A percentile compares a stretch with the other conserved stretches of the same genome.
Evolutionary conservation across 495 filamentous ascomycete species (phyloP).

Genomic region (Trichoderma asperelloides): DNA sequence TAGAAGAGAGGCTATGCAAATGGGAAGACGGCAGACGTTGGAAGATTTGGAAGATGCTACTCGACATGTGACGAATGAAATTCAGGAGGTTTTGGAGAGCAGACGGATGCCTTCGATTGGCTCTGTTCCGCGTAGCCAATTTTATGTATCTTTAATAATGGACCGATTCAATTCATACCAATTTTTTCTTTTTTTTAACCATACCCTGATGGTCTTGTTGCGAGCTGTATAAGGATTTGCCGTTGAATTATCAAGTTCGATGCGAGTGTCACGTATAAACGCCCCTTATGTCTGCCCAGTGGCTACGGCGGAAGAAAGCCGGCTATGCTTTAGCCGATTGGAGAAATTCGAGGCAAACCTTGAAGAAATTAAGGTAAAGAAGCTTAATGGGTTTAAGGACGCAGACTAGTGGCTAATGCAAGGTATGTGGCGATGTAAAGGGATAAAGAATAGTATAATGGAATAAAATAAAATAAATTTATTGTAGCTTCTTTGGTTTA

Average conservation of each 20-base stretch:
- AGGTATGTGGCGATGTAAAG: not conserved
- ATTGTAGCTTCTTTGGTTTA: too few relatives aligned
- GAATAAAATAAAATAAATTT: too few relatives aligned
- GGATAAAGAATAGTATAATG: too few relatives aligned
- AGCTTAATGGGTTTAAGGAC: not conserved
- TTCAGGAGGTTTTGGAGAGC: not conserved
- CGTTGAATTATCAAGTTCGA: too few relatives aligned
- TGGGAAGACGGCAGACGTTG: not conserved
- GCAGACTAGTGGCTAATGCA: not conserved
- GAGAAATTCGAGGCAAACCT: not conserved
- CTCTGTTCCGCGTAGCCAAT: not conserved
- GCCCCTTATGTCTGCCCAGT: not conserved
- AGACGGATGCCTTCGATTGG: not conserved
- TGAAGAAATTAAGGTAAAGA: not conserved
- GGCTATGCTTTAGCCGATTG: not conserved
- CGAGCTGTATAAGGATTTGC: too few relatives aligned
- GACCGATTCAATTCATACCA: not conserved
- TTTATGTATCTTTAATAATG: constrained; percentile 6
- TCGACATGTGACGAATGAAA: not conserved
- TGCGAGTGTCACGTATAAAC: not conserved
- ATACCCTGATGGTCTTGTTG: too few relatives aligned
- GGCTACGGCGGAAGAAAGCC: not conserved
- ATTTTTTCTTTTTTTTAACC: not conserved
- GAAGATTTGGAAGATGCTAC: not conserved
- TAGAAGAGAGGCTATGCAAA: not conserved